These are phyloP conservation scores for Phyllosticta citriasiana DNA, from an alignment of 2,329 filamentous ascomycete genomes.

Conservation along the genomic window DNA sequence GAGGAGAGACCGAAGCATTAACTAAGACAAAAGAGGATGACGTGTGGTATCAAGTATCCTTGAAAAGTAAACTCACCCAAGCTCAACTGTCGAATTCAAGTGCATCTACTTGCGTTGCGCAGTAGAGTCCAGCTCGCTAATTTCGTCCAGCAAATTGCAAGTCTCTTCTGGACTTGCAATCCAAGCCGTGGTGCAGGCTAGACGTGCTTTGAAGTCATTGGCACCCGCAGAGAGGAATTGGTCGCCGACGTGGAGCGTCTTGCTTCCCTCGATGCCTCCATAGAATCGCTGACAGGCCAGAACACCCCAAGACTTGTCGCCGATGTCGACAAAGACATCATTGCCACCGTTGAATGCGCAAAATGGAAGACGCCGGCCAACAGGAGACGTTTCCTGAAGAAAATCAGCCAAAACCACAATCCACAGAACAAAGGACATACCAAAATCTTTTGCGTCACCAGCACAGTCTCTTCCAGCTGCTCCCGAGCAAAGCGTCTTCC, in stretches of 20 bases:
- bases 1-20: not conserved
- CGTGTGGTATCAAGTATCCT: not conserved
- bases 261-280: conserved; percentile 60
- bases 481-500: conserved; percentile 68
- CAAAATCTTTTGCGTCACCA: conserved; percentile 86
- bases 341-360: conserved; percentile 97
- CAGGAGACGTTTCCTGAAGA: conserved; percentile 57
- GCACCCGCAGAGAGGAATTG: conserved; percentile 92
- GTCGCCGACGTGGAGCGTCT: conserved; percentile 87
- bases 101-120: conserved; percentile 18
- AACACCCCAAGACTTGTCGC: conserved; percentile 95
- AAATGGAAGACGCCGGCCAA: conserved; percentile 66
- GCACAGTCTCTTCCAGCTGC: conserved; percentile 87
- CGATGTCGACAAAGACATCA: conserved; percentile 97
- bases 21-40: not conserved
- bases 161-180: conserved; percentile 83
- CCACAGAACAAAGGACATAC: not conserved
- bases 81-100: not conserved
- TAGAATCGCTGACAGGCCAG: conserved; percentile 88
- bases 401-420: not conserved
- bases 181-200: conserved; percentile 93
- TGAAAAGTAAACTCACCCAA: not conserved
- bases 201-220: conserved; percentile 93
- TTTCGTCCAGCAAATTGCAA: conserved; percentile 77
- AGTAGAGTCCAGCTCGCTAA: conserved; percentile 39